Base-by-base conservation (phyloP, 192 early-diverging fungal species). In the Coemansia aciculifera region DNA sequence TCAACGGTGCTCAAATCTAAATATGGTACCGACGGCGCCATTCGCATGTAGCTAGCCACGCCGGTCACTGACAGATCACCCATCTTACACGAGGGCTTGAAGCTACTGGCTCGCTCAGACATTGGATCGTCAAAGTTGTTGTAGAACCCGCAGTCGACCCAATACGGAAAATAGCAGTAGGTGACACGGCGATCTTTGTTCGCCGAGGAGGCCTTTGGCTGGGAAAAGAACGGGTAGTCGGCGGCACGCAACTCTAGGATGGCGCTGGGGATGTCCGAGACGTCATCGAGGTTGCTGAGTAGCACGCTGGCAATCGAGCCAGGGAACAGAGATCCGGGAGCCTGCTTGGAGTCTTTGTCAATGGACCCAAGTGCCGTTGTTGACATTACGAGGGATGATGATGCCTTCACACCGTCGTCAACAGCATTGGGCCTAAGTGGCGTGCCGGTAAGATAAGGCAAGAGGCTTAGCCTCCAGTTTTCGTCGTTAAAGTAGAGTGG, bases 131-230 rank as follows among this genome's bases (percentile, higher is more conserved):
- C 78, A 2, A 67, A 52, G 65, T 78, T 74, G 68, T 75, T 81
- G 82, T 93, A 97, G 69, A 95, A 98, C 64, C 91, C 94, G 65
- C 90, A 89, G 69, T 97, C 94, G 19, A 97, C 85, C 96, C 96
- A 98, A 70, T 92, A 87, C 0, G 96, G 94, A 56, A 95, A 89
- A 66, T 87, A 82, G 42, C 37, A 71, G 75, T 82, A 74, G 2
- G 32, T 21, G 7, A 72, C 59, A 79, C 76, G 92, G 27, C 62
- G 24, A 27, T 78, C 75, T 3, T 34, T 21, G 32, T 19, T 49
- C 11, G 44, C 15, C 13, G 13, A 8, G 7, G 13, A 11, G 9
- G 44, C 23, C 6, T n/a, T 12, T 12, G 51, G 24, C 12, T 49
- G 42, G 13, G 66, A 13, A 54, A 81, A 75, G 34, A 46, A 69